Conservation (phyloP, 345 rosid species). For the Cardamine chenopodiifolia region DNA sequence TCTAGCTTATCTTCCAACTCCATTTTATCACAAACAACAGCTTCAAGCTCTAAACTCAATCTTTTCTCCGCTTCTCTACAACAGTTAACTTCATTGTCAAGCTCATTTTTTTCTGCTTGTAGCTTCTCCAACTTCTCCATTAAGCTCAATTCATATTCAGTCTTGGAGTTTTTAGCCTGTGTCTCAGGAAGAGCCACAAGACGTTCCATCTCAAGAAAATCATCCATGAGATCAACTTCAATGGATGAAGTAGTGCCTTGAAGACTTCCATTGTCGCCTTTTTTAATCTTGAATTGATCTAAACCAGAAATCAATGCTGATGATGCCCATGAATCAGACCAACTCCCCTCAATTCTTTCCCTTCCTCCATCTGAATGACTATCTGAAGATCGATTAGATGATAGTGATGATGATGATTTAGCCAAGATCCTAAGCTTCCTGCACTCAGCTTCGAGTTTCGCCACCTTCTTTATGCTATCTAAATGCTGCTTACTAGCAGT, state of each 20-base stretch:
- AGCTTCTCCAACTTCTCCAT: conserved; percentile 42
- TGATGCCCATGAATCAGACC: conserved; percentile 57
- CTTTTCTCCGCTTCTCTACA: conserved; percentile 42
- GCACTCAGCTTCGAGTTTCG: conserved; percentile 92
- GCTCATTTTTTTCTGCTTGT: conserved; percentile 44
- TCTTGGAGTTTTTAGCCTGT: conserved; percentile 23
- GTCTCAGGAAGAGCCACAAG: conserved; percentile 72
- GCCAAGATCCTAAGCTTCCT: conserved; percentile 16
- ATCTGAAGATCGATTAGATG: conserved; percentile 52
- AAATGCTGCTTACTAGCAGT: conserved; percentile 83
- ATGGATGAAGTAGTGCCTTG: conserved; percentile 46
- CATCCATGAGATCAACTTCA: conserved; percentile 84
- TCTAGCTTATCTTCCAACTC: conserved; percentile 47
- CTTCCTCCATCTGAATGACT: conserved; percentile 67
- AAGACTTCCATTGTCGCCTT: conserved; percentile 27
- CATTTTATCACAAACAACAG: not conserved
- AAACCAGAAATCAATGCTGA: conserved; percentile 43
- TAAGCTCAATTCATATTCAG: conserved; percentile 1
- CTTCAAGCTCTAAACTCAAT: not conserved
- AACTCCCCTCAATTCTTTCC: conserved; percentile 56
- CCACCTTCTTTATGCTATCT: conserved; percentile 83
- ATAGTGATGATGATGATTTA: conserved; percentile 36
- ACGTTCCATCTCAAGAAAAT: conserved; percentile 93
- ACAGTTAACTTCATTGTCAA: conserved; percentile 43
- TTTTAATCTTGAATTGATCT: conserved; percentile 27